Conservation (phyloP, 2,329 filamentous ascomycete species). For the Curvularia eragrostidis region DNA sequence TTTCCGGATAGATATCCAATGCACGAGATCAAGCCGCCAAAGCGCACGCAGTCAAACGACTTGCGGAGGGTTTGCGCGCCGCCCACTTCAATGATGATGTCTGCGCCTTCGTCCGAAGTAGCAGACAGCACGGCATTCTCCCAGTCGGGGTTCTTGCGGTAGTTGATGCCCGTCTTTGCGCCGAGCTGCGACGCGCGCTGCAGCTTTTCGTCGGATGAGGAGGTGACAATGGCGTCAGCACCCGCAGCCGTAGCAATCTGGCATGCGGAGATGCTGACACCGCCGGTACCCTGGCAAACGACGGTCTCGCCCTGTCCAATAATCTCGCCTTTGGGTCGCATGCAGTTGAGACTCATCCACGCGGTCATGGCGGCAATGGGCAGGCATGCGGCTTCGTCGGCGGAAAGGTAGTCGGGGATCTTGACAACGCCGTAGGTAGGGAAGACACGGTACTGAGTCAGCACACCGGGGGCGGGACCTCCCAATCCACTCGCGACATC, state of each 20-base stretch:
- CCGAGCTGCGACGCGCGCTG: constrained; percentile 62
- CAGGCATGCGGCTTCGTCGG: constrained; percentile 66
- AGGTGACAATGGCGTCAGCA: constrained; percentile 63
- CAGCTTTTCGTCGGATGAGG: constrained; percentile 63
- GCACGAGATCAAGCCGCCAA: constrained; percentile 51
- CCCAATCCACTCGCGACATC: constrained; percentile 67
- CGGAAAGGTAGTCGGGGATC: constrained; percentile 63
- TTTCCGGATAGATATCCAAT: constrained; percentile 59
- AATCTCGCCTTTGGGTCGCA: constrained; percentile 61
- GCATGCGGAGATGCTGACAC: constrained; percentile 51
- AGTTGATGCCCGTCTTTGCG: constrained; percentile 67
- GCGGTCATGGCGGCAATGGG: constrained; percentile 69
- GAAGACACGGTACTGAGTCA: constrained; percentile 68
- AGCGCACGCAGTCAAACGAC: constrained; percentile 53
- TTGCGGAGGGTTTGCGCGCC: constrained; percentile 58
- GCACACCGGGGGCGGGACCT: constrained; percentile 63
- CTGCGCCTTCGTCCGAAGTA: constrained; percentile 51
- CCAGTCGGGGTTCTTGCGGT: constrained; percentile 65
- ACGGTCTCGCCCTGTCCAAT: constrained; percentile 52
- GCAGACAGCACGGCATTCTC: constrained; percentile 62
- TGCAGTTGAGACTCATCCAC: constrained; percentile 70
- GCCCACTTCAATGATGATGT: constrained; percentile 61
- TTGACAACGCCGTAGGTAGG: constrained; percentile 62
- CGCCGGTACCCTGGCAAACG: constrained; percentile 54
- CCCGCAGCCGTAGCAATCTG: constrained; percentile 54